phyloP scores from a whole-genome alignment of 306 rosid genomes.

The Dryas drummondii region DNA sequence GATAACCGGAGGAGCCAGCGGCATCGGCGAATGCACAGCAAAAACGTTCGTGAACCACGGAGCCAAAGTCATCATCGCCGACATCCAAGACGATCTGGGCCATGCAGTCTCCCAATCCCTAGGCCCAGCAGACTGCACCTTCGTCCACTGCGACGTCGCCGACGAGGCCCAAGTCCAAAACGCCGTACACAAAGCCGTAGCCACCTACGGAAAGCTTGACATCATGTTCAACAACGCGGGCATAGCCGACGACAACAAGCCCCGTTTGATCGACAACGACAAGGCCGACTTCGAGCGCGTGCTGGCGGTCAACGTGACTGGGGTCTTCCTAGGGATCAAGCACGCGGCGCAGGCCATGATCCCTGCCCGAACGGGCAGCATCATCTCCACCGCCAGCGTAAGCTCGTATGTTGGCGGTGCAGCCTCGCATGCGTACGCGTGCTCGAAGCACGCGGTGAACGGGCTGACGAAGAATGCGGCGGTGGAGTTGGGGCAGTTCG shows the following conservation, averaged over 20 bases:
- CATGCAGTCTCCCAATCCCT: constrained; percentile 30
- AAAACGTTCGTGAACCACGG: constrained; percentile 55
- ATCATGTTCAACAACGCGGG: constrained; percentile 89
- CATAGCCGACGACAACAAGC: constrained; percentile 39
- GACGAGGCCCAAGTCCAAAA: constrained; percentile 60
- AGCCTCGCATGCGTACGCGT: constrained; percentile 63
- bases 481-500: constrained; percentile 73
- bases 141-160: constrained; percentile 67
- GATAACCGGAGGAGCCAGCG: constrained; percentile 89
- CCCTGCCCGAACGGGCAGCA: constrained; percentile 43
- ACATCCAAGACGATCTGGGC: constrained; percentile 75
- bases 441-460: constrained; percentile 71
- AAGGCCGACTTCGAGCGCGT: constrained; percentile 74
- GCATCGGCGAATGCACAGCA: constrained; percentile 70
- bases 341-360: constrained; percentile 77
- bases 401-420: constrained; percentile 62
- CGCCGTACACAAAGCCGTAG: constrained; percentile 38
- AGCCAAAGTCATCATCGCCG: constrained; percentile 65
- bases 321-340: constrained; percentile 73
- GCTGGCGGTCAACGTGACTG: constrained; percentile 50
- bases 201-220: constrained; percentile 59
- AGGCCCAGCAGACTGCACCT: constrained; percentile 39
- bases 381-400: constrained; percentile 58
- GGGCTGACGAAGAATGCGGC: constrained; percentile 76
- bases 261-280: constrained; percentile 52